These are phyloP conservation scores for Platanus orientalis DNA, from an alignment of 164 flowering plant species.

Conservation along the genomic window DNA sequence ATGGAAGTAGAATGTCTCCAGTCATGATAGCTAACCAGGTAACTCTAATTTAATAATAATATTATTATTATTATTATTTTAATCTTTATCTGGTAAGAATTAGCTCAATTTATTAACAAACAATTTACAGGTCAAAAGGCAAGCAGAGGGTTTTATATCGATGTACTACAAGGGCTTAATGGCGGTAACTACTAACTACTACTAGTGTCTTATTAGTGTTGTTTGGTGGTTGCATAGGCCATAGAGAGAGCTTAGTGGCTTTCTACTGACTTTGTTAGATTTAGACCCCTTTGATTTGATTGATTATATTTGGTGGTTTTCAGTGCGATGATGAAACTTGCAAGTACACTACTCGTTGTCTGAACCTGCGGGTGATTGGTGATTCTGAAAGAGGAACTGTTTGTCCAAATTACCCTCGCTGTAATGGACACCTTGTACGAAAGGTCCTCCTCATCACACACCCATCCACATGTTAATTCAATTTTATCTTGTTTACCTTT, in stretches of 20 bases:
- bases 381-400: slow-evolving; percentile 83
- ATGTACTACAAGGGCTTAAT: slow-evolving; percentile 68
- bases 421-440: slow-evolving; percentile 78
- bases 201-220: background rate
- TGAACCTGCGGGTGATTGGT: slow-evolving; percentile 69
- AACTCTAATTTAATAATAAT: no score
- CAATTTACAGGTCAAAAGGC: slow-evolving; percentile 73
- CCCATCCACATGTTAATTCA: background rate
- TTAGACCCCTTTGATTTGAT: background rate
- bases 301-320: slow-evolving; percentile 6
- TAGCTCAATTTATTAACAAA: background rate
- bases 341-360: slow-evolving; percentile 68
- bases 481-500: background rate
- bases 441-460: slow-evolving; percentile 41
- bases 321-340: slow-evolving; percentile 99
- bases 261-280: background rate
- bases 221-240: no score
- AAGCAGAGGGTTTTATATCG: slow-evolving; percentile 72
- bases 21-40: slow-evolving; percentile 90
- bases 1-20: slow-evolving; percentile 56
- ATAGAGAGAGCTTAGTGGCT: no score
- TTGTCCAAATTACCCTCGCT: slow-evolving; percentile 91
- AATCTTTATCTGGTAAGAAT: no score
- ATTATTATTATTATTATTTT: no score
- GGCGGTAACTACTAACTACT: slow-evolving; percentile 44